phyloP scores from a whole-genome alignment of 345 rosid genomes.

The Mallotus nudiflorus region DNA sequence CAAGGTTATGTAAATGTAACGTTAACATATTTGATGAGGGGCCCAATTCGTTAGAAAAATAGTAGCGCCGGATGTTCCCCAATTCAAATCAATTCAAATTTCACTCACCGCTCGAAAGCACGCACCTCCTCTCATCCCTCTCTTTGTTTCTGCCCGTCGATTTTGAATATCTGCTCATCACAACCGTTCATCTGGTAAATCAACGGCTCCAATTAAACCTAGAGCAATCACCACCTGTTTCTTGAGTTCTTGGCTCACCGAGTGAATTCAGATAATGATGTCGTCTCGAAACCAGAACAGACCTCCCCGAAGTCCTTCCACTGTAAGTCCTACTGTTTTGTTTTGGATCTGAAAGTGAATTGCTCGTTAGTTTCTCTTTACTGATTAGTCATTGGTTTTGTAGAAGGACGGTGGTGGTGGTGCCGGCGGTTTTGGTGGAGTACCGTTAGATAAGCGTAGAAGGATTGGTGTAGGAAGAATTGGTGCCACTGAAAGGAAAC shows the following conservation, averaged over 20 bases:
- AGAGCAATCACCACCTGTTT: neutral
- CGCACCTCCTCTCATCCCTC: conserved; percentile 7
- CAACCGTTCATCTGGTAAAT: neutral
- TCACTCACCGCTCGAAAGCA: conserved; percentile 21
- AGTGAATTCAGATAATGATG: conserved; percentile 24
- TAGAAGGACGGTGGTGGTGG: conserved; percentile 45
- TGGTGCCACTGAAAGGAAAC: conserved; percentile 47
- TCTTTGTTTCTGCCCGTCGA: neutral
- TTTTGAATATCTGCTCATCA: neutral
- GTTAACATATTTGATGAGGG: neutral
- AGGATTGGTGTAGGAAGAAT: conserved; percentile 45
- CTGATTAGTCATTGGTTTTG: neutral
- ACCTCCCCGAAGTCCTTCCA: conserved; percentile 69
- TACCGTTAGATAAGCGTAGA: conserved; percentile 69
- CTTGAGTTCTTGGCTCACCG: neutral
- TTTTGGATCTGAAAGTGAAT: neutral
- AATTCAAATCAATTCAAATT: conserved; percentile 51
- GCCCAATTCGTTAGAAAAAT: neutral
- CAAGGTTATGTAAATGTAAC: conserved; percentile 8
- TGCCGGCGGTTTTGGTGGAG: conserved; percentile 34
- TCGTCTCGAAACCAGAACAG: conserved; percentile 75
- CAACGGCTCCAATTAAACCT: neutral
- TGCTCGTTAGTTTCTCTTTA: neutral
- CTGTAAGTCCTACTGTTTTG: conserved; percentile 36
- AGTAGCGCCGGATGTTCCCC: conserved; percentile 25